Conservation (phyloP, 1,284 basidiomycete genomes). For the Moniliophthora roreri region DNA sequence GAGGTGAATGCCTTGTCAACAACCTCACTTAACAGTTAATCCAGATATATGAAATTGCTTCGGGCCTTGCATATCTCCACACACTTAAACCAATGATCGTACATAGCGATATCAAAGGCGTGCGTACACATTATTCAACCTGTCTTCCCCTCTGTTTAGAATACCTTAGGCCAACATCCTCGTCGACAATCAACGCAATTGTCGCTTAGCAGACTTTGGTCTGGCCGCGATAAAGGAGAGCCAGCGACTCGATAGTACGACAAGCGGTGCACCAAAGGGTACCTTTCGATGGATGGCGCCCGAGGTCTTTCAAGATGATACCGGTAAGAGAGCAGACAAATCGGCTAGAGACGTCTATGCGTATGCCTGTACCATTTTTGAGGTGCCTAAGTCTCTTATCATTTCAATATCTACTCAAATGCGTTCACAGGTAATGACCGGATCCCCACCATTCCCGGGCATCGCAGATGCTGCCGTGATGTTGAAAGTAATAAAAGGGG, state of each 20-base stretch:
- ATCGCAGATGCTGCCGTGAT: slow-evolving; percentile 2
- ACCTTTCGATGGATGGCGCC: background rate
- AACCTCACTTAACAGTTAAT: no score
- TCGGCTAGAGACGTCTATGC: slow-evolving; percentile 11
- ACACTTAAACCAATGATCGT: no score
- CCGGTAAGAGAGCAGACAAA: background rate
- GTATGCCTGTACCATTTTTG: slow-evolving; percentile 13
- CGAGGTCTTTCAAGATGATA: background rate
- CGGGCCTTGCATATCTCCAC: no score
- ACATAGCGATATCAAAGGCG: no score
- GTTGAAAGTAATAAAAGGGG: background rate
- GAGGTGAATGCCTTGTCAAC: no score
- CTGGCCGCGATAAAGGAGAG: background rate
- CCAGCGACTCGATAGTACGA: background rate
- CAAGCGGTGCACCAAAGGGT: background rate
- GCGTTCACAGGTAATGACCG: slow-evolving; percentile 8
- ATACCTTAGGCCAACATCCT: background rate
- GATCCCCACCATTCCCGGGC: slow-evolving; percentile 3
- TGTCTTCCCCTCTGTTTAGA: background rate
- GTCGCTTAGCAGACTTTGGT: background rate
- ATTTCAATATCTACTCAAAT: background rate
- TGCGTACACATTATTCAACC: background rate
- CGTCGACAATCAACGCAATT: background rate
- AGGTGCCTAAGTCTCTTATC: slow-evolving; percentile 12
- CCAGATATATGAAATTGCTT: no score